Percentiles rank a stretch among this genome's conserved stretches.
Conservation (phyloP, 2,329 filamentous ascomycete species). For the Ophiostoma tasmaniense region DNA sequence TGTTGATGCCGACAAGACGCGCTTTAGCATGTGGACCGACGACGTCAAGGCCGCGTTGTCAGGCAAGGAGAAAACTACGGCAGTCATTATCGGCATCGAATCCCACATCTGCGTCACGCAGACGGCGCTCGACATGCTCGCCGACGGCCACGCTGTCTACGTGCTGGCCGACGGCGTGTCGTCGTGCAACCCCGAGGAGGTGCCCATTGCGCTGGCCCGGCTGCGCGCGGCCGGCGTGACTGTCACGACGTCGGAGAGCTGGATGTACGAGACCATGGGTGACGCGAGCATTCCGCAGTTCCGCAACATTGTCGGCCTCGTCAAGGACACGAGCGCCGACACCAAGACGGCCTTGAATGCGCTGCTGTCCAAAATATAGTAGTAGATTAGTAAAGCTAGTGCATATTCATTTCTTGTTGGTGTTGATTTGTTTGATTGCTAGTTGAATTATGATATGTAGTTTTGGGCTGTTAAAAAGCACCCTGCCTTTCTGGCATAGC, state of each 20-base stretch:
- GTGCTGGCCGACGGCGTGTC: conserved; percentile 83
- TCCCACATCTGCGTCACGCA: conserved; percentile 91
- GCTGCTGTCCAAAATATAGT: conserved; percentile 52
- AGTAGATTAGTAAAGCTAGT: no score
- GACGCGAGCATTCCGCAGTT: conserved; percentile 70
- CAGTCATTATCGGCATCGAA: conserved; percentile 85
- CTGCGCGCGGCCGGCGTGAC: conserved; percentile 66
- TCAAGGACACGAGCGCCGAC: conserved; percentile 65
- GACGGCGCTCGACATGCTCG: conserved; percentile 74
- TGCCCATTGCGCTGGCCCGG: conserved; percentile 67
- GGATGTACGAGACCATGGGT: conserved; percentile 81
- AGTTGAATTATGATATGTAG: not conserved
- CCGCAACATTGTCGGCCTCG: conserved; percentile 60
- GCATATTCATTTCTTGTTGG: no score
- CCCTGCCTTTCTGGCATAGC: not conserved
- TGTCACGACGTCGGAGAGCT: conserved; percentile 82
- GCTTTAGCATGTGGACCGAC: conserved; percentile 80
- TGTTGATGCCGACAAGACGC: conserved; percentile 68
- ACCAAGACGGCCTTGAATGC: conserved; percentile 62
- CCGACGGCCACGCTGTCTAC: conserved; percentile 71
- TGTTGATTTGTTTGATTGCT: no score
- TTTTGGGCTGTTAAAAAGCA: not conserved
- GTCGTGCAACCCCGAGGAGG: conserved; percentile 75
- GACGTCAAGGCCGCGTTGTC: conserved; percentile 41
- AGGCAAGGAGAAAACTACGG: conserved; percentile 24